Percentiles rank a stretch among this genome's conserved stretches.
Conservation (phyloP, 495 filamentous ascomycete species). For the Neurospora sp. region DNA sequence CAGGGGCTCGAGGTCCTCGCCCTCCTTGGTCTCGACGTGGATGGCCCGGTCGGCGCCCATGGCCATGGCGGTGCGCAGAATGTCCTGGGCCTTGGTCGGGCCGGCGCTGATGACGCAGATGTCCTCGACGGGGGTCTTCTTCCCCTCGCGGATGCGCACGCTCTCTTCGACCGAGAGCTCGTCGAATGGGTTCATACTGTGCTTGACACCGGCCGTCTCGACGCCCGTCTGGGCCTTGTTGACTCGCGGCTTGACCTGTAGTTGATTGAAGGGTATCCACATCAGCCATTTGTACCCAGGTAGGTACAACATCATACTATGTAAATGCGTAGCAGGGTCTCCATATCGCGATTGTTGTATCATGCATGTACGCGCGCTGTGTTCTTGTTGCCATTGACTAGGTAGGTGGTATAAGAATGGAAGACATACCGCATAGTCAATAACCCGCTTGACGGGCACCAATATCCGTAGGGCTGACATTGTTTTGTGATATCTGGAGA, state of each 20-base stretch:
- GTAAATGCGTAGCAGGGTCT: not conserved
- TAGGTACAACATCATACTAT: not conserved
- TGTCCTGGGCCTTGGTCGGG: constrained; percentile 74
- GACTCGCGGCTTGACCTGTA: constrained; percentile 91
- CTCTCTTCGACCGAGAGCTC: constrained; percentile 96
- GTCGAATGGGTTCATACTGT: constrained; percentile 98
- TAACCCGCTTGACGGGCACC: constrained; percentile 94
- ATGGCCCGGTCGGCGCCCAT: constrained; percentile 93
- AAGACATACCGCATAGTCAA: constrained; percentile 86
- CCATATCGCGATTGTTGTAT: constrained; percentile 5
- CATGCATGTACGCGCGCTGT: not conserved
- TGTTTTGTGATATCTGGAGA: not conserved
- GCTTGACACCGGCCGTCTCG: constrained; percentile 86
- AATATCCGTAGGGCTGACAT: constrained; percentile 89
- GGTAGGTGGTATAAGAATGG: not conserved
- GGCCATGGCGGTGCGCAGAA: constrained; percentile 91
- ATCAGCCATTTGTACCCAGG: not conserved
- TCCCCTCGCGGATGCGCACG: constrained; percentile 81
- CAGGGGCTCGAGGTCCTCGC: constrained; percentile 71
- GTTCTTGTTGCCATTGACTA: not conserved
- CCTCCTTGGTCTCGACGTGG: constrained; percentile 65
- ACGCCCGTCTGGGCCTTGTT: constrained; percentile 92
- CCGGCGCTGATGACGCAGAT: constrained; percentile 86
- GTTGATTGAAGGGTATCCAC: not conserved
- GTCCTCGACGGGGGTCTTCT: constrained; percentile 60